A percentile compares a stretch with the other conserved stretches of the same genome.
These are phyloP conservation scores for Neocucurbitaria cava DNA, from an alignment of 2,329 filamentous ascomycete genomes.

Conservation along the genomic window DNA sequence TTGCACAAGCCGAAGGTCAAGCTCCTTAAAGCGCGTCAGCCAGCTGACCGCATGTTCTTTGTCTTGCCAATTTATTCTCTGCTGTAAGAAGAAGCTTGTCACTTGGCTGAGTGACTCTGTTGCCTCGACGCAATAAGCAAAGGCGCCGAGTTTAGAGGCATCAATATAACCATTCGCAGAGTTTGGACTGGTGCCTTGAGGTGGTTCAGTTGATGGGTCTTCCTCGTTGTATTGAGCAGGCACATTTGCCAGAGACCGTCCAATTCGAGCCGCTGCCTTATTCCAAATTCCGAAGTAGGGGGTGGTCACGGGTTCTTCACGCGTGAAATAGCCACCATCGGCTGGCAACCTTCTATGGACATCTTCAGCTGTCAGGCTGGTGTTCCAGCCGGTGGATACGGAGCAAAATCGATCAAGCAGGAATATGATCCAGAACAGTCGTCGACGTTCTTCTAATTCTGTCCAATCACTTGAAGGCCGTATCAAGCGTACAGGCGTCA, in stretches of 20 bases:
- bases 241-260: conserved; percentile 39
- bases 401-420: conserved; percentile 45
- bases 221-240: conserved; percentile 46
- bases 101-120: conserved; percentile 44
- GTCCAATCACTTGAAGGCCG: conserved; percentile 39
- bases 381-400: conserved; percentile 43
- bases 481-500: conserved; percentile 37
- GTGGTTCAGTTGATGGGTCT: conserved; percentile 31
- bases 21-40: conserved; percentile 45
- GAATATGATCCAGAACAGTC: conserved; percentile 44
- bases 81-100: conserved; percentile 44
- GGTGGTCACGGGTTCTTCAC: conserved; percentile 41
- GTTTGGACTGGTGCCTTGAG: conserved; percentile 37
- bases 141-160: conserved; percentile 43
- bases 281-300: conserved; percentile 47
- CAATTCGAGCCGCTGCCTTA: conserved; percentile 42
- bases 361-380: conserved; percentile 42
- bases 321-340: conserved; percentile 44
- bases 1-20: conserved; percentile 42
- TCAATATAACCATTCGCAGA: conserved; percentile 43
- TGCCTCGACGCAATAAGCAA: conserved; percentile 44
- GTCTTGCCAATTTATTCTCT: conserved; percentile 44
- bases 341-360: conserved; percentile 42
- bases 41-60: conserved; percentile 45
- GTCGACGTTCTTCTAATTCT: conserved; percentile 39